phyloP scores from a whole-genome alignment of 75 land plant species.

The Azolla pinnata region DNA sequence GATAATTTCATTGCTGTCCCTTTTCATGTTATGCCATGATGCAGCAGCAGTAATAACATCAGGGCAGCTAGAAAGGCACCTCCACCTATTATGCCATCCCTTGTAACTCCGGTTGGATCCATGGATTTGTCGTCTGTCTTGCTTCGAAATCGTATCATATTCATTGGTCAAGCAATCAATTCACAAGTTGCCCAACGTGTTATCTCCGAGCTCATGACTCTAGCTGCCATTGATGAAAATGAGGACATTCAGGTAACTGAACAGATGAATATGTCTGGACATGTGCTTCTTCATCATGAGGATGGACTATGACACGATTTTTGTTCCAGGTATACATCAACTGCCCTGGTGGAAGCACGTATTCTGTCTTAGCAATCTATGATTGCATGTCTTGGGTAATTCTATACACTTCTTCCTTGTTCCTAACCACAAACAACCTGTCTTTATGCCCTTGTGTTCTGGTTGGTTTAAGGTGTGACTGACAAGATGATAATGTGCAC shows the following conservation, averaged over 20 bases:
- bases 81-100: conserved; percentile 80
- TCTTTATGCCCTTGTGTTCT: no score
- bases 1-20: no score
- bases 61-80: conserved; percentile 57
- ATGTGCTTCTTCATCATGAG: no score
- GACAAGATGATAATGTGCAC: no score
- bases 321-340: conserved; percentile 63
- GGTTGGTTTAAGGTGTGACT: no score
- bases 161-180: conserved; percentile 76
- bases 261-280: no score
- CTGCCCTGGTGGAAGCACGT: conserved; percentile 93
- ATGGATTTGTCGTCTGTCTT: conserved; percentile 60
- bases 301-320: not conserved
- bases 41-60: conserved; percentile 11
- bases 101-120: conserved; percentile 75
- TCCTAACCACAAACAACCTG: no score
- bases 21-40: no score
- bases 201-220: conserved; percentile 83
- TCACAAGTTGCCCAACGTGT: conserved; percentile 82
- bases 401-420: not conserved
- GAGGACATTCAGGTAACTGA: conserved; percentile 88
- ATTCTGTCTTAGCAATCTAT: conserved; percentile 83
- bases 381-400: conserved; percentile 98
- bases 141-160: conserved; percentile 72
- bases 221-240: conserved; percentile 72